A percentile compares a stretch with the other conserved stretches of the same genome.
These are phyloP conservation scores for Castanea sativa DNA, from an alignment of 306 rosid genomes.

Conservation along the genomic window DNA sequence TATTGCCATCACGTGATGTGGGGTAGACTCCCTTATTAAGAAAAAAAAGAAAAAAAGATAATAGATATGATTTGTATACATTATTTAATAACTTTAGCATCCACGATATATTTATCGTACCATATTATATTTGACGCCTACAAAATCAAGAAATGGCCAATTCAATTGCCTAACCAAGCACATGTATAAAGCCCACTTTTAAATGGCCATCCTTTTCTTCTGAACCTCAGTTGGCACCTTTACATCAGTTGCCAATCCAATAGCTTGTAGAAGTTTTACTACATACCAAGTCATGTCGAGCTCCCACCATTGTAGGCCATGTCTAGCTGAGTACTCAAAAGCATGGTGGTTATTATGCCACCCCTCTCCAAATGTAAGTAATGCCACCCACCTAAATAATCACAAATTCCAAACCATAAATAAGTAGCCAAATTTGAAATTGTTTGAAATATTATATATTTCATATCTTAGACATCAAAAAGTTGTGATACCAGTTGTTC, in stretches of 20 bases:
- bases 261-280: conserved; percentile 57
- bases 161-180: neutral
- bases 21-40: fast-evolving
- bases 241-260: conserved; percentile 77
- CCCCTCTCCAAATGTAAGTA: conserved; percentile 89
- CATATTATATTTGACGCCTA: too few relatives aligned
- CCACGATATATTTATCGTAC: too few relatives aligned
- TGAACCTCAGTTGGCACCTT: conserved; percentile 60
- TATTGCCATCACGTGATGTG: fast-evolving
- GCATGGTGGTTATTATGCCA: conserved; percentile 98
- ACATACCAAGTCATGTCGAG: conserved; percentile 87
- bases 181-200: neutral
- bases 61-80: too few relatives aligned
- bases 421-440: neutral
- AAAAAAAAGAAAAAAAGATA: too few relatives aligned
- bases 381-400: conserved; percentile 72
- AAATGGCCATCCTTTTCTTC: conserved; percentile 48
- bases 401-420: neutral
- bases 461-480: neutral
- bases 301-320: conserved; percentile 93
- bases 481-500: conserved; percentile 61
- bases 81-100: too few relatives aligned
- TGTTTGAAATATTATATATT: neutral
- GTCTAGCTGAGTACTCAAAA: conserved; percentile 85
- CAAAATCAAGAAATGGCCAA: too few relatives aligned